Conservation (phyloP, 2,329 filamentous ascomycete species). For the Alternaria ventricosa region DNA sequence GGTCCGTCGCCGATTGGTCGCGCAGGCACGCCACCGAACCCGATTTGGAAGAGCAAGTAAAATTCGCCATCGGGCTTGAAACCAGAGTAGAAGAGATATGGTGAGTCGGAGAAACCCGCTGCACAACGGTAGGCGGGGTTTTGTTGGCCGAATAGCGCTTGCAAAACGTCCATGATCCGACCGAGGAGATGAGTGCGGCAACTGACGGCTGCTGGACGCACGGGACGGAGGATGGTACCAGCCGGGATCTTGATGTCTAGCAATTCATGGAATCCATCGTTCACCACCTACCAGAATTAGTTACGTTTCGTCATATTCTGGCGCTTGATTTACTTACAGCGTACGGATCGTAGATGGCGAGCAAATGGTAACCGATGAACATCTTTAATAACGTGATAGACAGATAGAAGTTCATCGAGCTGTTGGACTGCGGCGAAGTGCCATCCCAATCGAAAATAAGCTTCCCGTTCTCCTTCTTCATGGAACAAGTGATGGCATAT, state of each 20-base stretch:
- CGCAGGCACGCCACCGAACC: constrained; percentile 58
- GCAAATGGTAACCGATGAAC: constrained; percentile 58
- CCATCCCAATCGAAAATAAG: constrained; percentile 59
- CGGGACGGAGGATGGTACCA: constrained; percentile 55
- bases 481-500: constrained; percentile 56
- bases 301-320: neutral
- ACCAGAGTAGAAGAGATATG: constrained; percentile 59
- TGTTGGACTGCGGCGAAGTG: constrained; percentile 56
- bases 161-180: constrained; percentile 58
- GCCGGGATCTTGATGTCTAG: constrained; percentile 56
- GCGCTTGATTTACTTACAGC: constrained; percentile 29
- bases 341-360: constrained; percentile 58
- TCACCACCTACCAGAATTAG: constrained; percentile 45
- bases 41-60: constrained; percentile 60
- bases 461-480: constrained; percentile 54
- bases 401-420: constrained; percentile 58
- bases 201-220: constrained; percentile 56
- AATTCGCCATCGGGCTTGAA: constrained; percentile 58
- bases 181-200: constrained; percentile 59
- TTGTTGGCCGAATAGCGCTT: constrained; percentile 58
- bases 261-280: constrained; percentile 60
- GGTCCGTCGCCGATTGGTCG: constrained; percentile 57
- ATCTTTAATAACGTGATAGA: constrained; percentile 60
- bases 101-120: constrained; percentile 59
- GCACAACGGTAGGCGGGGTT: constrained; percentile 56